Evolutionary conservation across 768 basidiomycete genomes (phyloP).

Genomic region (Omphalotus guepiniiformis): DNA sequence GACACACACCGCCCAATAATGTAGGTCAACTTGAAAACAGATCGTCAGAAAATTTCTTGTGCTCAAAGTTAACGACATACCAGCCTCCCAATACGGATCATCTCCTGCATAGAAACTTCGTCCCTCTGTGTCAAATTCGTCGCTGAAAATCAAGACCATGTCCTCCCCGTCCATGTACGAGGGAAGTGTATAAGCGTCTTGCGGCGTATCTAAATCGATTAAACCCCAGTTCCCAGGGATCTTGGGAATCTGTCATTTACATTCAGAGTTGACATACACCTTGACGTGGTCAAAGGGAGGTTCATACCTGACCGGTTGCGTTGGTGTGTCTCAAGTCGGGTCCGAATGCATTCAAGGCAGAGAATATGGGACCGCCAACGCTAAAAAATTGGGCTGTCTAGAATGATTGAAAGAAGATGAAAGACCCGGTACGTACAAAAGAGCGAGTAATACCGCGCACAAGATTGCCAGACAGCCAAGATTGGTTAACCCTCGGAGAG

Average conservation of each 20-base stretch:
- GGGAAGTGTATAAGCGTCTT: slow-evolving; percentile 34
- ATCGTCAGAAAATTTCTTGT: neutral
- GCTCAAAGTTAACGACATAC: neutral
- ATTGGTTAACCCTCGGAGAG: slow-evolving; percentile 59
- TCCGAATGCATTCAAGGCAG: slow-evolving; percentile 23
- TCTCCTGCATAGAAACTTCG: slow-evolving; percentile 67
- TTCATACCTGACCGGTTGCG: slow-evolving; percentile 3
- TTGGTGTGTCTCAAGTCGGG: slow-evolving; percentile 47
- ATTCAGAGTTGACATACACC: slow-evolving; percentile 35
- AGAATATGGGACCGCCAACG: slow-evolving; percentile 30
- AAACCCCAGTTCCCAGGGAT: slow-evolving; percentile 41
- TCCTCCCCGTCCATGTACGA: slow-evolving; percentile 28
- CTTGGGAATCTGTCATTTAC: slow-evolving; percentile 41
- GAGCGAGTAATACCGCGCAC: slow-evolving; percentile 37
- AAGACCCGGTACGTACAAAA: slow-evolving; percentile 45
- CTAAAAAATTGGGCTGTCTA: slow-evolving; percentile 18
- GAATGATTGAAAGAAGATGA: neutral
- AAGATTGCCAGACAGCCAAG: slow-evolving; percentile 63
- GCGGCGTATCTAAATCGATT: slow-evolving; percentile 34
- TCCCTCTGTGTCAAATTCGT: slow-evolving; percentile 78
- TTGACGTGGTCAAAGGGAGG: slow-evolving; percentile 29
- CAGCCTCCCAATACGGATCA: slow-evolving; percentile 57
- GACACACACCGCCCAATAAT: slow-evolving; percentile 54
- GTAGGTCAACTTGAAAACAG: slow-evolving; percentile 37
- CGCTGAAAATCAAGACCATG: slow-evolving; percentile 64